phyloP scores from a whole-genome alignment of 208 protist genomes.

The Wallacemonas collosoma region DNA sequence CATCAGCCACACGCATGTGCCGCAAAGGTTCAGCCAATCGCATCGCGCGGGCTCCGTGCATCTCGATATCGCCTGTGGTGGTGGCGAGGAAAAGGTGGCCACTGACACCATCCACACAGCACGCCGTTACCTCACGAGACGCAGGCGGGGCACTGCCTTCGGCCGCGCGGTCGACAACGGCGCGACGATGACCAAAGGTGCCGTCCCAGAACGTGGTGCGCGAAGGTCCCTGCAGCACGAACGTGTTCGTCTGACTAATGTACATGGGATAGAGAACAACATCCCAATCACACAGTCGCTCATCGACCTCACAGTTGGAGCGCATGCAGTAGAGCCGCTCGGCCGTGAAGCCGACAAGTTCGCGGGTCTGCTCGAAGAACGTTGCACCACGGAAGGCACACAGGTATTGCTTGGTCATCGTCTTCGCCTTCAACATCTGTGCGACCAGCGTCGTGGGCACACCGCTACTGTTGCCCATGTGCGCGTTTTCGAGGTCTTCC shows the following conservation, averaged over 20 bases:
- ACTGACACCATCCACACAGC: slow-evolving; percentile 59
- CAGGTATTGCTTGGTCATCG: slow-evolving; percentile 11
- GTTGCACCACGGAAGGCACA: slow-evolving; percentile 31
- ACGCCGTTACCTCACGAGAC: slow-evolving; percentile 44
- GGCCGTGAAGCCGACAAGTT: slow-evolving; percentile 61
- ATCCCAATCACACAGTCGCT: slow-evolving; percentile 47
- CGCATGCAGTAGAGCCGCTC: slow-evolving; percentile 59
- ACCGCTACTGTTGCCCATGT: slow-evolving; percentile 4
- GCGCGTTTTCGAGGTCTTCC: not conserved
- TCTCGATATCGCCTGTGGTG: slow-evolving; percentile 40
- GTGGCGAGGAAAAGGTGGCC: slow-evolving; percentile 63
- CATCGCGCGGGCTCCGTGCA: slow-evolving; percentile 41
- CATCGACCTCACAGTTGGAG: slow-evolving; percentile 41
- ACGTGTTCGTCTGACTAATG: slow-evolving; percentile 39
- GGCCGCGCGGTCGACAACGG: slow-evolving; percentile 44
- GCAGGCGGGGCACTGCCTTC: slow-evolving; percentile 19
- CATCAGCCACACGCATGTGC: slow-evolving; percentile 14
- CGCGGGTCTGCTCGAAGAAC: slow-evolving; percentile 54
- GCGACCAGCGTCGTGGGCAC: slow-evolving; percentile 1
- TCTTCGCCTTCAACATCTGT: slow-evolving; percentile 11
- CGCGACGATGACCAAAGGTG: slow-evolving; percentile 37
- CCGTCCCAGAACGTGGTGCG: slow-evolving; percentile 69
- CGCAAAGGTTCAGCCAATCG: slow-evolving; percentile 25
- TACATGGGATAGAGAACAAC: slow-evolving; percentile 39
- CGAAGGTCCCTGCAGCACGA: slow-evolving; percentile 68